Base-by-base conservation (phyloP, 371 early-diverging fungal species). In the Cokeromyces recurvatus region DNA sequence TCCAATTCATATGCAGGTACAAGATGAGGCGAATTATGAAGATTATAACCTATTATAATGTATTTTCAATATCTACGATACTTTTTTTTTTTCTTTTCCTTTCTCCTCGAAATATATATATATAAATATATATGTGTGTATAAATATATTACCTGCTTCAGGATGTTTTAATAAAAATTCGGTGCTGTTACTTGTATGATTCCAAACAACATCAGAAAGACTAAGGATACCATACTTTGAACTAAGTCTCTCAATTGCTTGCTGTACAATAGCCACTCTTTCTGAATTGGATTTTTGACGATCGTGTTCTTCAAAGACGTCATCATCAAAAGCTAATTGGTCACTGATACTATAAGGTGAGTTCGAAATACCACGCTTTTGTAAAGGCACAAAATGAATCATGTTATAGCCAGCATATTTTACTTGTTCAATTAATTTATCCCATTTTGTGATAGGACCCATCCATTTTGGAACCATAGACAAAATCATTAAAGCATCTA, bases 201-300 rank as follows among this genome's bases (percentile, higher is more conserved):
- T 98, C 94, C 94, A 97, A 2, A 98, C 98, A 46, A 98, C 85
- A 64, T 98, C 98, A 12, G 93, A 90, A 38, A 91, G 64, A 45
- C 85, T 79, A 31, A 96, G 62, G 24, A 94, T 79, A 4, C 84
- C 85, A 49, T 82, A 79, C 20, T 83, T 77, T 3, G 68, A 49
- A 36, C 81, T 74, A 39, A 91, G 79, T 14, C 53, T 45, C 20
- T 58, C 58, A 29, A 97, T 55, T 25, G 67, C 62, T 0, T 67
- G 46, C 38, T 72, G 51, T 14, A 94, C 62, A 38, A 79, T 55
- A 15, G 66, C 68, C 11, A 79, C 64, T 37, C 82, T 81, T 43
- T 84, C 79, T 17, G 81, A 64, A 38, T 82, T 79, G 6, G 71
- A 60, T 21, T 66, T 66, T 14, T 68, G 44, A 7, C 51, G 43